A percentile compares a stretch with the other conserved stretches of the same genome.
Conservation (phyloP, 2,329 filamentous ascomycete genomes). For the Fusarium sarcochroum region DNA sequence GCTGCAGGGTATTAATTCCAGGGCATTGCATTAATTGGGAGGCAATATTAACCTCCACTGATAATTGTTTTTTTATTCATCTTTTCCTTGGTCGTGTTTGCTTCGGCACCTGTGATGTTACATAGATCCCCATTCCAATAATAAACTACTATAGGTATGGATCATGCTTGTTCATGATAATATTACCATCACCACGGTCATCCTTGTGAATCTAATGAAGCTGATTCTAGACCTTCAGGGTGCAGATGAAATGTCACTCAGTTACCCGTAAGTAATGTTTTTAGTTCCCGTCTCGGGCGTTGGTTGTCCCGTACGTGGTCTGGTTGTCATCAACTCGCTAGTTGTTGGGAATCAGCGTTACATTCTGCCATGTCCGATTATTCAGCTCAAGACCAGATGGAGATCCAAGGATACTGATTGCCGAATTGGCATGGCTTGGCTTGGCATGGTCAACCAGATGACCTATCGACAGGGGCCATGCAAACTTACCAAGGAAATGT, state of each 20-base stretch:
- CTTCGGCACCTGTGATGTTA: conserved; percentile 14
- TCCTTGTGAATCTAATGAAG: conserved; percentile 15
- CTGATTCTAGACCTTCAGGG: neutral
- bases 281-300: conserved; percentile 18
- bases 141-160: conserved; percentile 16
- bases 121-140: conserved; percentile 14
- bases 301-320: conserved; percentile 3
- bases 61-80: conserved; percentile 9
- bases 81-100: conserved; percentile 29
- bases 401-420: conserved; percentile 13
- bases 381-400: conserved; percentile 10
- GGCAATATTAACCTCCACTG: conserved; percentile 10
- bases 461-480: conserved; percentile 19
- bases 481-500: conserved; percentile 20
- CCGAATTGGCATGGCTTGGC: conserved; percentile 20
- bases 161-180: conserved; percentile 21
- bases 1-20: conserved; percentile 11
- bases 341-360: conserved; percentile 17
- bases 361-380: conserved; percentile 21
- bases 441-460: conserved; percentile 19
- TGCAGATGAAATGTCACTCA: conserved; percentile 2
- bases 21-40: conserved; percentile 14
- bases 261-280: conserved; percentile 8
- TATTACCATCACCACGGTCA: conserved; percentile 23
- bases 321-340: conserved; percentile 12